Conservation (phyloP, 805 yeast genomes). For the Starmerella floris region DNA sequence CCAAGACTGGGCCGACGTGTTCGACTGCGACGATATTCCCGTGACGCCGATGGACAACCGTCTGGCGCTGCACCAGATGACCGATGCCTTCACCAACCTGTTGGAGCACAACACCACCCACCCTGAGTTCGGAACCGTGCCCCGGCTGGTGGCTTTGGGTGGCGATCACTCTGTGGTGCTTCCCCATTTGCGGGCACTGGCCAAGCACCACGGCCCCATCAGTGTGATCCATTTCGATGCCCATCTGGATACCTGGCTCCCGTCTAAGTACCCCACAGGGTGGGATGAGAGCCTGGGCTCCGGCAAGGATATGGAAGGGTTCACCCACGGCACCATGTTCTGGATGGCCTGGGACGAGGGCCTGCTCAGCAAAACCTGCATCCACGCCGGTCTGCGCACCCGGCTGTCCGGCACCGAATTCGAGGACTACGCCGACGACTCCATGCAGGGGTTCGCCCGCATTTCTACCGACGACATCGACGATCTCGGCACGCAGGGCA, state of each 20-base stretch:
- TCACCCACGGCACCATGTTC: constrained; percentile 77
- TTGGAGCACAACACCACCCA: constrained; percentile 26
- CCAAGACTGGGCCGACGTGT: constrained; percentile 37
- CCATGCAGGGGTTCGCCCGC: constrained; percentile 52
- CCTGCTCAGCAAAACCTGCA: constrained; percentile 41
- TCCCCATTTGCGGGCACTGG: constrained; percentile 56
- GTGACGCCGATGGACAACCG: constrained; percentile 56
- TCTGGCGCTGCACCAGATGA: constrained; percentile 51
- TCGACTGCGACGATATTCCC: constrained; percentile 61
- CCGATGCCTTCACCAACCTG: constrained; percentile 44
- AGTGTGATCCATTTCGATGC: constrained; percentile 76
- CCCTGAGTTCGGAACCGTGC: constrained; percentile 29
- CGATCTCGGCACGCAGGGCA: constrained; percentile 48
- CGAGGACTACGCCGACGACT: constrained; percentile 56
- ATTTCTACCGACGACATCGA: constrained; percentile 64
- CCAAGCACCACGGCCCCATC: constrained; percentile 48
- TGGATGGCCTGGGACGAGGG: constrained; percentile 72
- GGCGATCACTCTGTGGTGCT: constrained; percentile 72
- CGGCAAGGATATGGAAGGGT: constrained; percentile 38
- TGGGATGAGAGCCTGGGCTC: constrained; percentile 34
- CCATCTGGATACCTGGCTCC: constrained; percentile 77
- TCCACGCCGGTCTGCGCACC: constrained; percentile 69
- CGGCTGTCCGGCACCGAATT: constrained; percentile 48
- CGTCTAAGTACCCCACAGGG: constrained; percentile 65
- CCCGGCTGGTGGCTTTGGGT: constrained; percentile 59